These are phyloP conservation scores for Elaeis guineensis DNA, from an alignment of 176 grass and related monocot genomes.

Conservation along the genomic window DNA sequence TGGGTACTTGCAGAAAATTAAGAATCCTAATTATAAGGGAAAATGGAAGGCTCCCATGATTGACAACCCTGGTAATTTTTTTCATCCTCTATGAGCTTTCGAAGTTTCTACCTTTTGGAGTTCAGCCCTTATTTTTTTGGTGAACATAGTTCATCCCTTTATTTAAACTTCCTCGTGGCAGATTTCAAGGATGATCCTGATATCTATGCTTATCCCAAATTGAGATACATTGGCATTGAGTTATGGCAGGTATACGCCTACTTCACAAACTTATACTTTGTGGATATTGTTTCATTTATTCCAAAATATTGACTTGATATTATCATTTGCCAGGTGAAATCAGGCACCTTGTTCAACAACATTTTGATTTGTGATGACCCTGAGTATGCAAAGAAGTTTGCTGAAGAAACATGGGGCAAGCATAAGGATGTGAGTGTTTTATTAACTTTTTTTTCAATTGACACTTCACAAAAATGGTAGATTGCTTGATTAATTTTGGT, in stretches of 20 bases:
- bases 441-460: not conserved
- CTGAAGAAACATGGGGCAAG: conserved; percentile 80
- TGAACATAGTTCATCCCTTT: not conserved
- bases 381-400: conserved; percentile 65
- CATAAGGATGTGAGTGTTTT: conserved; percentile 49
- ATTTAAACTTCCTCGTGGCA: conserved; percentile 15
- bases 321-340: conserved; percentile 57
- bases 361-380: conserved; percentile 71
- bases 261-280: not conserved
- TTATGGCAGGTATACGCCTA: conserved; percentile 61
- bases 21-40: conserved; percentile 93
- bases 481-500: not conserved
- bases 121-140: not conserved
- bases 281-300: not conserved
- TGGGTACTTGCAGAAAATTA: conserved; percentile 64
- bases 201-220: conserved; percentile 60
- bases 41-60: conserved; percentile 98
- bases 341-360: conserved; percentile 86
- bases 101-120: not conserved
- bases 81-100: conserved; percentile 3
- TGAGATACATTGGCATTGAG: conserved; percentile 96
- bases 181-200: conserved; percentile 91
- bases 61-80: conserved; percentile 65
- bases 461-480: not conserved
- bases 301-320: not conserved